Conservation (phyloP, 1,139 yeast species). For the Casaregolazyma lundiana region DNA sequence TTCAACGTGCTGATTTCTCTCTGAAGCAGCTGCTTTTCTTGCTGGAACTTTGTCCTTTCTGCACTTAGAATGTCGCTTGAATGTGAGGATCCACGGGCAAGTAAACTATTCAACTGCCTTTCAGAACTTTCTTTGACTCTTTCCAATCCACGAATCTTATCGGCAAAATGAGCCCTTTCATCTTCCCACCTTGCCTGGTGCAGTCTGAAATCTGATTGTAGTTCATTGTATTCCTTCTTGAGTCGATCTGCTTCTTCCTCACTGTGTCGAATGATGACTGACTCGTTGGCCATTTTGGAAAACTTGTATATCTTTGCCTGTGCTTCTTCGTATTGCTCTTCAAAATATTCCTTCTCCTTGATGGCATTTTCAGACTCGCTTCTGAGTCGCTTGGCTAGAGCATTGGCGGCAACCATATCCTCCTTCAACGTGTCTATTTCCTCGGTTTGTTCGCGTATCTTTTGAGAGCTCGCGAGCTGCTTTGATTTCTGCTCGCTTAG, state of each 20-base stretch:
- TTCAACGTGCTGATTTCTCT: conserved; percentile 22
- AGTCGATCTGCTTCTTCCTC: conserved; percentile 18
- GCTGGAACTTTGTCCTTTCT: conserved; percentile 20
- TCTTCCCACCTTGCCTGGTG: conserved; percentile 15
- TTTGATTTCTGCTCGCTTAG: conserved; percentile 7
- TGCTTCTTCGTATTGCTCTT: conserved; percentile 18
- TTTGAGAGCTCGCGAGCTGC: conserved; percentile 1
- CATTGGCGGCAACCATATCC: conserved; percentile 11
- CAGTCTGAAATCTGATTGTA: conserved; percentile 16
- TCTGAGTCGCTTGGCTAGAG: conserved; percentile 21
- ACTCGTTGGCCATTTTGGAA: conserved; percentile 17
- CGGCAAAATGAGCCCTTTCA: conserved; percentile 18
- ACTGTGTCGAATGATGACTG: conserved; percentile 15
- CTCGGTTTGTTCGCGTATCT: conserved; percentile 11
- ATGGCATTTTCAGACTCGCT: conserved; percentile 20
- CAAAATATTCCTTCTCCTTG: conserved; percentile 21
- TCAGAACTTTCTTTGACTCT: conserved; percentile 23
- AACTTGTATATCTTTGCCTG: conserved; percentile 13
- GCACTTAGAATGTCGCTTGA: conserved; percentile 17
- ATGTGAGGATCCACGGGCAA: conserved; percentile 16
- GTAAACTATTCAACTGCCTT: conserved; percentile 18
- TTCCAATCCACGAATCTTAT: conserved; percentile 18
- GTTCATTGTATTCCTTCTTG: conserved; percentile 14
- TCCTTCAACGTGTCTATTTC: conserved; percentile 20
- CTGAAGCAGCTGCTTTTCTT: conserved; percentile 19